These are phyloP conservation scores for Boletus bicolor DNA, from an alignment of 768 basidiomycete species.

Conservation along the genomic window DNA sequence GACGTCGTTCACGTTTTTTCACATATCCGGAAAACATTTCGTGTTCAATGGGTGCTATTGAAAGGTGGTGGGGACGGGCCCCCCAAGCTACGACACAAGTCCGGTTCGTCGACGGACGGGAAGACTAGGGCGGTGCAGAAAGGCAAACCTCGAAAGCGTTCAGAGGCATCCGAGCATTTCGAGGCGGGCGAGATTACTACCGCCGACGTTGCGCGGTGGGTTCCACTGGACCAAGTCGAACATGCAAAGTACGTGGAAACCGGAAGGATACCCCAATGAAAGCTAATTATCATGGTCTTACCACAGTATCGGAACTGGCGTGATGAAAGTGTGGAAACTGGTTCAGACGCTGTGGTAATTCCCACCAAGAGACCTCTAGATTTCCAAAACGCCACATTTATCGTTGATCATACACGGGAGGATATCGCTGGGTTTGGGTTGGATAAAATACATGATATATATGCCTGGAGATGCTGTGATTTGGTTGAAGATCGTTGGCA, in stretches of 20 bases:
- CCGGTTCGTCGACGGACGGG: slow-evolving; percentile 2
- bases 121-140: slow-evolving; percentile 8
- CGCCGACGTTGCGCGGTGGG: slow-evolving; percentile 44
- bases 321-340: slow-evolving; percentile 69
- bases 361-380: not conserved
- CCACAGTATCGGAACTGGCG: slow-evolving; percentile 68
- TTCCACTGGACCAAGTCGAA: slow-evolving; percentile 49
- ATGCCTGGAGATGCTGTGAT: not conserved
- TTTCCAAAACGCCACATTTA: not conserved
- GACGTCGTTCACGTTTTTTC: slow-evolving; percentile 83
- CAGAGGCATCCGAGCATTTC: slow-evolving; percentile 10
- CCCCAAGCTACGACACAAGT: slow-evolving; percentile 21
- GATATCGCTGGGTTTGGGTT: not conserved
- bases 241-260: slow-evolving; percentile 54
- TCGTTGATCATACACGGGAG: not conserved
- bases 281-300: not conserved
- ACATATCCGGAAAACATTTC: slow-evolving; percentile 86
- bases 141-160: slow-evolving; percentile 12
- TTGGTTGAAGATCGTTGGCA: not conserved
- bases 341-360: slow-evolving; percentile 35
- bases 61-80: slow-evolving; percentile 55
- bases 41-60: slow-evolving; percentile 66
- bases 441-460: not conserved
- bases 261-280: not conserved
- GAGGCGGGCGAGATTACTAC: slow-evolving; percentile 4